phyloP scores from a whole-genome alignment of 768 basidiomycete species.

The Pleurotus sapidus region DNA sequence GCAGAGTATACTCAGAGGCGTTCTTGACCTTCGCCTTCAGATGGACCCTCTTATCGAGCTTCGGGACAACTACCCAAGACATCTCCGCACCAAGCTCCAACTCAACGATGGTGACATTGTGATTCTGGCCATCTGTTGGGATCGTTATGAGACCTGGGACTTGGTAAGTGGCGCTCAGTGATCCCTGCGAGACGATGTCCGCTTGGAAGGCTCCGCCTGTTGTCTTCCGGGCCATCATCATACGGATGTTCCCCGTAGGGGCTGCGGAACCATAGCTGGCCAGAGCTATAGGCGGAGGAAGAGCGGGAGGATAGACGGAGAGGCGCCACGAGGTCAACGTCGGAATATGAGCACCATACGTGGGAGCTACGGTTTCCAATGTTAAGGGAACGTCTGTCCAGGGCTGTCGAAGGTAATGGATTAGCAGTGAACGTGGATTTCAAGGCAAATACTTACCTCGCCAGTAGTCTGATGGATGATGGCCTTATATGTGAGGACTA shows the following conservation, averaged over 20 bases:
- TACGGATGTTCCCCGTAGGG: not conserved
- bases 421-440: not conserved
- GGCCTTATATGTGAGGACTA: constrained; percentile 10
- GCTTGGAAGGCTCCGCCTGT: constrained; percentile 4
- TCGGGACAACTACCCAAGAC: constrained; percentile 42
- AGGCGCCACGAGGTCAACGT: constrained; percentile 28
- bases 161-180: constrained; percentile 36
- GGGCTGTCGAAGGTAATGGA: constrained; percentile 16
- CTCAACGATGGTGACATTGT: constrained; percentile 39
- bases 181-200: constrained; percentile 30
- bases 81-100: constrained; percentile 33
- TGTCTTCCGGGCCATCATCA: not conserved
- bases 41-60: constrained; percentile 33
- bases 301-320: constrained; percentile 10
- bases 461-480: constrained; percentile 10
- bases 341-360: constrained; percentile 32
- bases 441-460: not conserved
- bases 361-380: constrained; percentile 36
- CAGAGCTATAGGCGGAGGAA: not conserved
- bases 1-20: constrained; percentile 48
- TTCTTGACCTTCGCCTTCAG: constrained; percentile 52
- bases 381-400: constrained; percentile 37
- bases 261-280: not conserved
- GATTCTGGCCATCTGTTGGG: constrained; percentile 35
- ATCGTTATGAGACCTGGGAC: constrained; percentile 40